These are phyloP conservation scores for Globisporangium alternatum DNA, from an alignment of 352 stramenopile species.

Conservation along the genomic window DNA sequence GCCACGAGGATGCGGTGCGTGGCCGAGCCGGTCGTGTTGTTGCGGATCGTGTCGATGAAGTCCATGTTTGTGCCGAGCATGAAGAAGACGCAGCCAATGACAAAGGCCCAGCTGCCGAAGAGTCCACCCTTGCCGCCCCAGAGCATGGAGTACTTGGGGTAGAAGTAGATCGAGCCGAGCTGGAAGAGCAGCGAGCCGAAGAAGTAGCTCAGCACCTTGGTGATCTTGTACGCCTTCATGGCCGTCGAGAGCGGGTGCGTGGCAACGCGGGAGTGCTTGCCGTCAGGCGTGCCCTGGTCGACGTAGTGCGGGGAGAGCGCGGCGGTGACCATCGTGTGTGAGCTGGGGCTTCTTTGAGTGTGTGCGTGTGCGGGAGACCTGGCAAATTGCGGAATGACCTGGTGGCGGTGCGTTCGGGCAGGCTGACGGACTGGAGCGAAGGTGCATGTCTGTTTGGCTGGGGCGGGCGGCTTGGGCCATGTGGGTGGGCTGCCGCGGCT, in stretches of 20 bases:
- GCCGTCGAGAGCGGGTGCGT: constrained; percentile 21
- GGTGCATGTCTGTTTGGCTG: not conserved
- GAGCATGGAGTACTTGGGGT: constrained; percentile 63
- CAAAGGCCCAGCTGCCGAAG: constrained; percentile 65
- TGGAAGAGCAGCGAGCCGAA: constrained; percentile 72
- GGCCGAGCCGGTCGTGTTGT: constrained; percentile 50
- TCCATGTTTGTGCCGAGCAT: constrained; percentile 64
- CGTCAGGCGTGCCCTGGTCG: constrained; percentile 25
- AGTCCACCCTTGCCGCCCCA: constrained; percentile 58
- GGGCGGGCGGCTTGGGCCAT: not conserved
- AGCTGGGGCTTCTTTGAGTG: not conserved
- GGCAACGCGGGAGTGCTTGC: constrained; percentile 15
- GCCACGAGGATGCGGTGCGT: constrained; percentile 52
- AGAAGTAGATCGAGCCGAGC: constrained; percentile 77
- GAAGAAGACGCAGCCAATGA: constrained; percentile 74
- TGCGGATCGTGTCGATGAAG: constrained; percentile 63
- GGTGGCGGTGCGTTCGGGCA: not conserved
- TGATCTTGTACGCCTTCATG: constrained; percentile 53
- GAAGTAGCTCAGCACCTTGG: constrained; percentile 51
- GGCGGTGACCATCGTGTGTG: constrained; percentile 12
- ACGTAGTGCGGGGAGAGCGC: constrained; percentile 26
- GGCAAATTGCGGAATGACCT: constrained; percentile 17
- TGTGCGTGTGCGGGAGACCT: constrained; percentile 5
- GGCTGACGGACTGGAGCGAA: not conserved
- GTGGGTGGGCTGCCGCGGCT: constrained; percentile 1